These are phyloP conservation scores for Magnaporthales sp. DNA, from an alignment of 2,329 filamentous ascomycete genomes.

Conservation along the genomic window DNA sequence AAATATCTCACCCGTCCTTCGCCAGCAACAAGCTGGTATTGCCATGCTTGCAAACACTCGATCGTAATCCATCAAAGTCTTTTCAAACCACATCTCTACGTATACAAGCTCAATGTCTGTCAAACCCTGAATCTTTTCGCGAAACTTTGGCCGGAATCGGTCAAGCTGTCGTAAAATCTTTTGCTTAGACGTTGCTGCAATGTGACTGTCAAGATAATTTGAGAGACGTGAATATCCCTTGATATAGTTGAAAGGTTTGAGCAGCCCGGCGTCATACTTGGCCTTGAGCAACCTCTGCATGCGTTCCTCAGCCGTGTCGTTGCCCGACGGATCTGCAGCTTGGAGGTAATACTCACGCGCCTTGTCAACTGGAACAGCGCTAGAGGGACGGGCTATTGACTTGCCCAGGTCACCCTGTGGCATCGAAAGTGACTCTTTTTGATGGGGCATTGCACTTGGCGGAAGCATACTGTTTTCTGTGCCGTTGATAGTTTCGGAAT, in stretches of 20 bases:
- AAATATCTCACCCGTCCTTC: conserved; percentile 93
- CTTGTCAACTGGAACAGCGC: conserved; percentile 57
- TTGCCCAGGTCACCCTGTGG: conserved; percentile 41
- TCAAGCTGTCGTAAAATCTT: conserved; percentile 89
- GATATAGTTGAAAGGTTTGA: conserved; percentile 97
- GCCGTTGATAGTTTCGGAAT: conserved; percentile 21
- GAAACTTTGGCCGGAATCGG: conserved; percentile 88
- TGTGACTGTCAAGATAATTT: conserved; percentile 84
- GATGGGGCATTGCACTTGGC: conserved; percentile 14
- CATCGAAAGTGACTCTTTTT: conserved; percentile 21
- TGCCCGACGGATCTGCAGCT: conserved; percentile 85
- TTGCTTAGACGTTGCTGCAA: conserved; percentile 73
- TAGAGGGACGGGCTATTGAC: conserved; percentile 51
- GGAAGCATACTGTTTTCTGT: conserved; percentile 23
- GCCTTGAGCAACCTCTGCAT: conserved; percentile 92
- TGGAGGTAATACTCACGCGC: conserved; percentile 92
- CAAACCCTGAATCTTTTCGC: conserved; percentile 84
- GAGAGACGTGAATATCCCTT: conserved; percentile 88
- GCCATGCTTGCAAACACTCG: conserved; percentile 99
- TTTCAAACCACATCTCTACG: conserved; percentile 99
- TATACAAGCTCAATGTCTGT: conserved; percentile 91
- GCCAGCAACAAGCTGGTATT: conserved; percentile 94
- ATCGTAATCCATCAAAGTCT: conserved; percentile 94
- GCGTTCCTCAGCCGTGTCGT: conserved; percentile 78
- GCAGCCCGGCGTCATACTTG: conserved; percentile 89